Base-by-base conservation (phyloP, 2,329 filamentous ascomycete genomes). In the Alternaria sp. region DNA sequence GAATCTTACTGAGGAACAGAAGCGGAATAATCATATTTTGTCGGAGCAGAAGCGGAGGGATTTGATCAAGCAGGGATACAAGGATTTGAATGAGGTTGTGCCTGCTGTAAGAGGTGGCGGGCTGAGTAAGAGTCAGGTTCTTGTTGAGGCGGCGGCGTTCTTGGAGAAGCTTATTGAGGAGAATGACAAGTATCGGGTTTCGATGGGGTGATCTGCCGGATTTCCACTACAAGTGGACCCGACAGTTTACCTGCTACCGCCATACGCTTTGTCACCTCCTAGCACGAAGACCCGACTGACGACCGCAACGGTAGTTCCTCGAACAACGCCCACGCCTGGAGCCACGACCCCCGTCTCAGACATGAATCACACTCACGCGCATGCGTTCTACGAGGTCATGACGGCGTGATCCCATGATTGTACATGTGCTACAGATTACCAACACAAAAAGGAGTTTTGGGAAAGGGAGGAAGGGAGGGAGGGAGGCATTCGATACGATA, bases 11-110 rank as follows among this genome's bases (percentile, higher is more conserved):
- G 91, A 95, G 69, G 89, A 91, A 64, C 91, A 96, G 79, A 96
- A 95, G 80, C 86, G 92, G 49, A 90, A 90, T 73, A 97, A 97
- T 70, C 93, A 96, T 75, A 96, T 97, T 68, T 86, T 90, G 56
- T 96, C 93, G 56, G 93, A 96, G 76, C 92, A 97, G 81, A 96
- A 96, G 79, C 87, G 93, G 32, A 86, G 93, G 51, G 93, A 92
- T 25, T 83, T 93, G 50, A 95, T 95, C 73, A 91, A 93, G 74
- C 87, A 91, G 68, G 92, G 92, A 0, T 97, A 95, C 71, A 91
- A 93, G 46, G 91, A 95, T 61, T 81, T 97, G n/a, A 88, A 88
- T 67, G 85, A 88, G 26, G 83, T 96, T 21, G 91, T 97, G 0
- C 93, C 93, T 0, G 90, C 89, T 15, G 84, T 96, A 11, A 87